A percentile compares a stretch with the other conserved stretches of the same genome.
phyloP scores from a whole-genome alignment of 495 filamentous ascomycete genomes.

The Tuber umbilicatum region DNA sequence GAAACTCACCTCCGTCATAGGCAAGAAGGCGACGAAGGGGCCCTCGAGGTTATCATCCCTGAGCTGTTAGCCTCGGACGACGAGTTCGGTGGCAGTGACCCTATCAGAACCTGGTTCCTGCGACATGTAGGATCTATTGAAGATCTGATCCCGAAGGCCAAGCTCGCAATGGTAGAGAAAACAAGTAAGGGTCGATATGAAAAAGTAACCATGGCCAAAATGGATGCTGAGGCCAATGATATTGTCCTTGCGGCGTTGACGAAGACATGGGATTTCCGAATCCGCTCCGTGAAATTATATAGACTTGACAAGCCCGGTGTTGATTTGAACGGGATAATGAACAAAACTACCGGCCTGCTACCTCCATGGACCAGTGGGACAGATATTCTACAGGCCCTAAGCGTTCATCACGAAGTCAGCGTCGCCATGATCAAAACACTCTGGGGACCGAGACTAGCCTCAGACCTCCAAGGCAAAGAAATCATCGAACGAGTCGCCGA shows the following conservation, averaged over 20 bases:
- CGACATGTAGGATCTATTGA: conserved; percentile 26
- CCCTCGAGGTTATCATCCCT: conserved; percentile 26
- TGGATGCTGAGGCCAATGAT: conserved; percentile 61
- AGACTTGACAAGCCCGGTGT: conserved; percentile 53
- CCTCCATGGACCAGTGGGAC: conserved; percentile 39
- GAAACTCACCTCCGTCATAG: conserved; percentile 35
- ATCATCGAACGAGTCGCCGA: conserved; percentile 21
- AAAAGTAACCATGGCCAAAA: conserved; percentile 25
- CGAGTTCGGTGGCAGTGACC: conserved; percentile 30
- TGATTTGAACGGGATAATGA: conserved; percentile 62
- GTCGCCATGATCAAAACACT: conserved; percentile 20
- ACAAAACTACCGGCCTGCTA: conserved; percentile 27
- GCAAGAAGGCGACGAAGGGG: conserved; percentile 34
- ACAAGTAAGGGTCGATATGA: conserved; percentile 33
- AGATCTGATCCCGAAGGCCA: conserved; percentile 25
- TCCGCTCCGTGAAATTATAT: conserved; percentile 59
- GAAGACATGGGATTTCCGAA: conserved; percentile 67
- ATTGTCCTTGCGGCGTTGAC: conserved; percentile 65
- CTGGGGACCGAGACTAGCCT: conserved; percentile 15
- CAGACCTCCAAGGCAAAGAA: conserved; percentile 25
- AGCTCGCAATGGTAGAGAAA: conserved; percentile 23
- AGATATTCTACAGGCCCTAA: conserved; percentile 30
- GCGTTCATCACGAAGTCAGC: conserved; percentile 31
- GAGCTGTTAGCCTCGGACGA: conserved; percentile 21
- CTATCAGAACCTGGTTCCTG: conserved; percentile 39